These are phyloP conservation scores for Mallotus japonicus DNA, from an alignment of 441 rosid species.

Conservation along the genomic window DNA sequence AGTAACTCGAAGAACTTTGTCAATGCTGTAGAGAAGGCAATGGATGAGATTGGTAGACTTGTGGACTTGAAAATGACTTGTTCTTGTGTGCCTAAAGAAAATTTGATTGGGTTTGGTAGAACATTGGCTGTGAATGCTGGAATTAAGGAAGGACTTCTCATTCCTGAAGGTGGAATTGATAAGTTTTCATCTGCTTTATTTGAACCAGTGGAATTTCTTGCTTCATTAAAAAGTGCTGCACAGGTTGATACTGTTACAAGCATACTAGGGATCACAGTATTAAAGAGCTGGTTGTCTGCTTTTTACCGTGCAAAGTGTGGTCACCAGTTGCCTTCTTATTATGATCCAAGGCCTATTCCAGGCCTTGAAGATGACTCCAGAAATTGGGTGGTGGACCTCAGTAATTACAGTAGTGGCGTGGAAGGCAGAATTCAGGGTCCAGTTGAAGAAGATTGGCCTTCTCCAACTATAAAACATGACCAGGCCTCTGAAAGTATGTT, in stretches of 20 bases:
- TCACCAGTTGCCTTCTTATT: slow-evolving; percentile 33
- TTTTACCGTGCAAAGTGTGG: slow-evolving; percentile 51
- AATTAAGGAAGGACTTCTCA: slow-evolving; percentile 55
- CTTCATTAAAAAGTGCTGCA: slow-evolving; percentile 42
- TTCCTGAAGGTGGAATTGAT: slow-evolving; percentile 56
- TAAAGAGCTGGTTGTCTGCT: slow-evolving; percentile 60
- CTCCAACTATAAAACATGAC: slow-evolving; percentile 26
- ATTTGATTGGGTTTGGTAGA: slow-evolving; percentile 36
- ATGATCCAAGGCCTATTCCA: slow-evolving; percentile 43
- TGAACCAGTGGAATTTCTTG: slow-evolving; percentile 44
- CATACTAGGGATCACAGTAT: slow-evolving; percentile 45
- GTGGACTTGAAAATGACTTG: slow-evolving; percentile 59
- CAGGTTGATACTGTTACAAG: slow-evolving; percentile 27
- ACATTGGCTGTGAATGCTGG: slow-evolving; percentile 60
- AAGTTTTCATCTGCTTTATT: slow-evolving; percentile 35
- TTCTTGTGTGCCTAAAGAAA: slow-evolving; percentile 46
- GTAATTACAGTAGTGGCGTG: slow-evolving; percentile 14
- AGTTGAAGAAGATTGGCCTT: slow-evolving; percentile 44
- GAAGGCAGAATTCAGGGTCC: slow-evolving; percentile 40
- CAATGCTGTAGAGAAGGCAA: slow-evolving; percentile 51
- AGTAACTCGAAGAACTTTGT: slow-evolving; percentile 51
- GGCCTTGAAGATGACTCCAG: slow-evolving; percentile 58
- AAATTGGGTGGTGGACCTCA: slow-evolving; percentile 20
- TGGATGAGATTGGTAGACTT: slow-evolving; percentile 64
- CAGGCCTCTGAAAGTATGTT: slow-evolving; percentile 27